Evolutionary conservation across 2,329 filamentous ascomycete species (phyloP), one percentile per base, ranked within the genome.

Genomic region (Samsoniella hepiali): DNA sequence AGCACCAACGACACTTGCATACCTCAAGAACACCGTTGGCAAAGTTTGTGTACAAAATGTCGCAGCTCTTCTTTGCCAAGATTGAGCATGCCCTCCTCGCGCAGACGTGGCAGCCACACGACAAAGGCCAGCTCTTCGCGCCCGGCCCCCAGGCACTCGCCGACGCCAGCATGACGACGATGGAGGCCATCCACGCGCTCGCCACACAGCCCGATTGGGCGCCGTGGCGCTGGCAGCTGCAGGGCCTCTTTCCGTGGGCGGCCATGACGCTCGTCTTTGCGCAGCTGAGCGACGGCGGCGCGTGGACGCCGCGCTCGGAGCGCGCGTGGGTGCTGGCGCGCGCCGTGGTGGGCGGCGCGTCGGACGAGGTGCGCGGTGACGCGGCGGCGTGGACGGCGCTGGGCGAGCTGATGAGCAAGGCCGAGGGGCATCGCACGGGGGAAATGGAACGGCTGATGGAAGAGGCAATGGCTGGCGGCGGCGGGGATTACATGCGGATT

Each of bases 161-260:
- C 29, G 66, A 69, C 5, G 60, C 63, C 5, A 53, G n/a, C 29
- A 31, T 65, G n/a, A 29, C 61, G 11, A 65, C 68, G 31, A 65
- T 72, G 32, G 68, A 69, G n/a, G 64, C 67, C 1, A 66, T 65
- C 0, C 59, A 72, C 27, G 53, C 60, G 5, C 69, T 73, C 38
- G 64, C 62, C 36, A 68, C 68, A 0, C 64, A 70, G 1, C 60
- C 66, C 2, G 53, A 58, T 0, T 73, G 72, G 72, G 7, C 31
- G 0, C 67, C 64, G 34, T 73, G 72, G 72, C 69, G 68, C 7
- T 73, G 72, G 72, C 72, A 73, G 55, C 57, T 73, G 9, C 67
- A 68, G 3, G 72, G 72, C 7, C 65, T 68, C 32, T 65, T 72
- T 15, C 72, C 69, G 1, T 73, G 71, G 71, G 66, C 67, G 40